phyloP scores from a whole-genome alignment of 129 eudicot species.

The Flaveria sonorensis region DNA sequence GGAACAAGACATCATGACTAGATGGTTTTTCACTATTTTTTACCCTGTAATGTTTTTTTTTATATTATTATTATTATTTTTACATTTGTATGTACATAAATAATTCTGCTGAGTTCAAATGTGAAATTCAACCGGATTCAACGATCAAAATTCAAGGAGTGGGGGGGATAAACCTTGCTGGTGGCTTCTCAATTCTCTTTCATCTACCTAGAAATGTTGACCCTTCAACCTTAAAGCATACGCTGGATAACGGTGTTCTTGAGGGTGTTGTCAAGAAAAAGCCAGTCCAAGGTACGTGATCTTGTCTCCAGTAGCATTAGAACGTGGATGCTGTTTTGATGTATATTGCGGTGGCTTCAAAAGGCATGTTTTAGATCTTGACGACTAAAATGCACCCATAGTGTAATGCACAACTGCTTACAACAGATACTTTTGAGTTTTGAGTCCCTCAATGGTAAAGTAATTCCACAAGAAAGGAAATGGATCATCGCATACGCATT shows the following conservation, averaged over 20 bases:
- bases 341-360: constrained; percentile 19
- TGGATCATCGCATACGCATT: too few relatives aligned
- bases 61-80: too few relatives aligned
- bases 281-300: constrained; percentile 13
- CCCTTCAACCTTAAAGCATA: constrained; percentile 37
- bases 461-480: too few relatives aligned
- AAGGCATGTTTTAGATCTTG: constrained; percentile 18
- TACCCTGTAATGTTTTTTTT: not conserved
- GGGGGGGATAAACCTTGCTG: constrained; percentile 60
- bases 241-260: constrained; percentile 56
- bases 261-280: constrained; percentile 70
- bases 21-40: not conserved
- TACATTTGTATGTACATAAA: not conserved
- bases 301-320: constrained; percentile 6
- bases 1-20: too few relatives aligned
- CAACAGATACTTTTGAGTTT: too few relatives aligned
- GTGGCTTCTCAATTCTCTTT: constrained; percentile 59
- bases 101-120: constrained; percentile 47
- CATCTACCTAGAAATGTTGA: constrained; percentile 54
- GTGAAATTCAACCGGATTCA: constrained; percentile 49
- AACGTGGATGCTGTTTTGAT: constrained; percentile 18
- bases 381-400: too few relatives aligned
- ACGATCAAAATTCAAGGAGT: constrained; percentile 47
- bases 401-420: too few relatives aligned
- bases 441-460: too few relatives aligned